Evolutionary conservation across 1,284 basidiomycete genomes (phyloP).

Genomic region (Rhodotorula sp.): DNA sequence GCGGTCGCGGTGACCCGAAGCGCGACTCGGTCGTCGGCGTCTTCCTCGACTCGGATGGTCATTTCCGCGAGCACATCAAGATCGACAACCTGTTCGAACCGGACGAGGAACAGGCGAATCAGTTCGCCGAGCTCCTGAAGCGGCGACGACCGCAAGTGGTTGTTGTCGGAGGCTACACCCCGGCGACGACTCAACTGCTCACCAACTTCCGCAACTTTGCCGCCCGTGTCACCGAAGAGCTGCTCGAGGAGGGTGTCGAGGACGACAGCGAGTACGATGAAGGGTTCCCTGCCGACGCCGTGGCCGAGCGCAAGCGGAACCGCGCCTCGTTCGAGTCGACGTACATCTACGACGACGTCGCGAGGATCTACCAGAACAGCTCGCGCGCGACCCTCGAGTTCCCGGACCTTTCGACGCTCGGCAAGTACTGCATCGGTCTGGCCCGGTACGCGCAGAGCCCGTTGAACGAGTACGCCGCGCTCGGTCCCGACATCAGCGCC

Average conservation of each 20-base stretch:
- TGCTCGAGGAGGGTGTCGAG: conserved; percentile 42
- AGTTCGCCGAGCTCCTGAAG: conserved; percentile 78
- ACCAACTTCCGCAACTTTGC: conserved; percentile 61
- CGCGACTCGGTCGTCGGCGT: conserved; percentile 84
- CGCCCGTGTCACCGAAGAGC: conserved; percentile 53
- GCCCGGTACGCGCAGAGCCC: conserved; percentile 93
- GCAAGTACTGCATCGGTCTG: conserved; percentile 92
- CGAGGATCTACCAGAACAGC: conserved; percentile 90
- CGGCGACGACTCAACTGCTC: conserved; percentile 40
- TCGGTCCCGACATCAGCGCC: conserved; percentile 74
- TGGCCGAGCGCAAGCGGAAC: conserved; percentile 7
- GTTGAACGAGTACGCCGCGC: conserved; percentile 85
- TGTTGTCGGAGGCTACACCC: conserved; percentile 71
- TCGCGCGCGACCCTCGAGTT: conserved; percentile 83
- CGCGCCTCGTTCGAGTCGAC: conserved; percentile 56
- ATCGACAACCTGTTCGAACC: conserved; percentile 70
- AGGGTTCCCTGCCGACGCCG: conserved; percentile 23
- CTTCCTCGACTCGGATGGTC: conserved; percentile 82
- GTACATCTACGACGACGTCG: conserved; percentile 87
- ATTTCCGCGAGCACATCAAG: conserved; percentile 80
- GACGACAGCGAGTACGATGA: conserved; percentile 32
- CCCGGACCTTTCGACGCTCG: conserved; percentile 69
- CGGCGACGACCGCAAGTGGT: conserved; percentile 83
- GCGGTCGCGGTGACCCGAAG: conserved; percentile 90
- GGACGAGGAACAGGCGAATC: conserved; percentile 54